Conservation (phyloP, 306 rosid species). For the Psophocarpus tetragonolobus region DNA sequence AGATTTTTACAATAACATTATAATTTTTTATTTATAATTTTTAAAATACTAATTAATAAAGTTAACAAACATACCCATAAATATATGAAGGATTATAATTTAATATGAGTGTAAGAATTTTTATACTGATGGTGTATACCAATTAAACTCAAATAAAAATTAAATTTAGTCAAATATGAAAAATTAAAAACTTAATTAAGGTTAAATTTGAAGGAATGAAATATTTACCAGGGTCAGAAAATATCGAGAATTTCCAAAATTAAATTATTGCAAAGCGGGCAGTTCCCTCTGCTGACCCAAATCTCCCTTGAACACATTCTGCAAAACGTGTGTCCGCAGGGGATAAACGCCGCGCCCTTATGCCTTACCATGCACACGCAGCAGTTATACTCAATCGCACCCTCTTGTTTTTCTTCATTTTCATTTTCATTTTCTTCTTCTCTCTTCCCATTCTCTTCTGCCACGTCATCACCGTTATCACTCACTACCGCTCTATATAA, state of each 20-base stretch:
- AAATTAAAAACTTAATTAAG: no score
- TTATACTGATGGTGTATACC: no score
- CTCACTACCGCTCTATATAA: constrained; percentile 31
- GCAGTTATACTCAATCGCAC: constrained; percentile 51
- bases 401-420: background rate
- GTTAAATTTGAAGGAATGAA: background rate
- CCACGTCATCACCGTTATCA: constrained; percentile 1
- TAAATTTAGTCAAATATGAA: no score
- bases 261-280: constrained; percentile 85
- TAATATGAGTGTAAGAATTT: no score
- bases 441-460: background rate
- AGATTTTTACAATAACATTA: no score
- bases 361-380: constrained; percentile 96
- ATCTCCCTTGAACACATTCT: constrained; percentile 82
- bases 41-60: no score
- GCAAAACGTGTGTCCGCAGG: constrained; percentile 94
- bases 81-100: no score
- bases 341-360: constrained; percentile 75
- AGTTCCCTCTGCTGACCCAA: constrained; percentile 73
- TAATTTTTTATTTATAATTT: no score
- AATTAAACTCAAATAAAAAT: background rate
- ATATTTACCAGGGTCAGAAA: constrained; percentile 44
- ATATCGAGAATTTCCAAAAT: constrained; percentile 82
- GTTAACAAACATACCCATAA: no score
- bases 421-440: constrained; percentile 30